phyloP scores from a whole-genome alignment of 768 basidiomycete genomes.

The Lentinula guzmanii region DNA sequence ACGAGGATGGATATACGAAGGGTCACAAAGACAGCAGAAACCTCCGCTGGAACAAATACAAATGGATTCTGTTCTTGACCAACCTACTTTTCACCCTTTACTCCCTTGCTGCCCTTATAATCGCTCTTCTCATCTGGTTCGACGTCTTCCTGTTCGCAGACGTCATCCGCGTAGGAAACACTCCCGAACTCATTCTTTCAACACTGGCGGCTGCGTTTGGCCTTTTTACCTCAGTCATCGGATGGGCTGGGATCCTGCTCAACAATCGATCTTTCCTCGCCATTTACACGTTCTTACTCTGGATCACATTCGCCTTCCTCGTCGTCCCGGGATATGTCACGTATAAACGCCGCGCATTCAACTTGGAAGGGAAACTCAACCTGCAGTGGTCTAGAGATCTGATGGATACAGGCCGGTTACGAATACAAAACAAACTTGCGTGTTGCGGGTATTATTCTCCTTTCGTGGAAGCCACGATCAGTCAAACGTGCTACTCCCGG shows the following conservation, averaged over 20 bases:
- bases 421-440: constrained; percentile 67
- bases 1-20: background rate
- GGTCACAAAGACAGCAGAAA: constrained; percentile 24
- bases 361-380: constrained; percentile 79
- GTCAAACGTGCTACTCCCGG: constrained; percentile 69
- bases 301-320: constrained; percentile 68
- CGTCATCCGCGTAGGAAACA: constrained; percentile 67
- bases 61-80: constrained; percentile 69
- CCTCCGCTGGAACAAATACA: constrained; percentile 78
- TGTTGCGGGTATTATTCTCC: constrained; percentile 83
- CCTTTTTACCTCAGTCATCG: constrained; percentile 61
- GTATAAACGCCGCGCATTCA: constrained; percentile 70
- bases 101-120: constrained; percentile 54
- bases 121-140: constrained; percentile 73
- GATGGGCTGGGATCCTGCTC: constrained; percentile 75
- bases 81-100: constrained; percentile 59
- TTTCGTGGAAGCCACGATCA: constrained; percentile 73
- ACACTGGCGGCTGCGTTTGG: constrained; percentile 58
- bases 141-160: constrained; percentile 66
- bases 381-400: constrained; percentile 66
- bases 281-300: constrained; percentile 69
- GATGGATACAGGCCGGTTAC: constrained; percentile 52
- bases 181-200: constrained; percentile 60
- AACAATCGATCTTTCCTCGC: constrained; percentile 84
- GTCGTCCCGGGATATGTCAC: constrained; percentile 74